These are phyloP conservation scores for Penicillium sp. DNA, from an alignment of 2,329 filamentous ascomycete species.

Conservation along the genomic window DNA sequence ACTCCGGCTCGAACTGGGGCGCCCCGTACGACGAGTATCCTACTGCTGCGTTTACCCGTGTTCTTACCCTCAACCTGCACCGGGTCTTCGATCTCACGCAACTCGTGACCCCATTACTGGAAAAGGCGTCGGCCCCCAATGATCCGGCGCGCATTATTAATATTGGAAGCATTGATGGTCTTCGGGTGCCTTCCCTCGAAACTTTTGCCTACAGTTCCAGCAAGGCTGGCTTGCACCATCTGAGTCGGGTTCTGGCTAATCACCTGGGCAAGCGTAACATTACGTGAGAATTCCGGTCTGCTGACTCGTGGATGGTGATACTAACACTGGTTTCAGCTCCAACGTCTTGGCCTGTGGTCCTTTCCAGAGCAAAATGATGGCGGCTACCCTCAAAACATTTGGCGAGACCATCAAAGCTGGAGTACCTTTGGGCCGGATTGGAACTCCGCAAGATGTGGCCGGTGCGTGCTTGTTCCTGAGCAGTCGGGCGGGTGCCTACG, in stretches of 20 bases:
- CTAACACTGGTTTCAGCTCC: constrained; percentile 31
- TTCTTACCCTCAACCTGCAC: constrained; percentile 52
- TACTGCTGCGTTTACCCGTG: constrained; percentile 53
- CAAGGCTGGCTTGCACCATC: constrained; percentile 50
- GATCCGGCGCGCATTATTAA: constrained; percentile 49
- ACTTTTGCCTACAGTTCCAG: constrained; percentile 51
- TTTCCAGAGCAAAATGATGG: constrained; percentile 52
- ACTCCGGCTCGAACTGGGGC: constrained; percentile 51
- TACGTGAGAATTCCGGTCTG: constrained; percentile 40
- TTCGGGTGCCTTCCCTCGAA: constrained; percentile 48
- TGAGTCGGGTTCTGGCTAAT: constrained; percentile 48
- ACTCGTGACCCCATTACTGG: constrained; percentile 45
- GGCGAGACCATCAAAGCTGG: constrained; percentile 47
- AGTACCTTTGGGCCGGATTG: constrained; percentile 63
- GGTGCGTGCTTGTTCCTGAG: constrained; percentile 65
- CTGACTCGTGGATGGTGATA: constrained; percentile 15
- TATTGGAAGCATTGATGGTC: constrained; percentile 51
- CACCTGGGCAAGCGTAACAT: constrained; percentile 50
- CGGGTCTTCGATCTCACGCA: constrained; percentile 47
- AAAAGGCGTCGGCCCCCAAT: constrained; percentile 42
- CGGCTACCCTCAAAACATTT: constrained; percentile 48
- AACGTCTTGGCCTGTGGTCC: constrained; percentile 69
- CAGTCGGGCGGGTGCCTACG: constrained; percentile 60
- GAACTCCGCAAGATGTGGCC: constrained; percentile 61
- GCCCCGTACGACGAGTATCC: constrained; percentile 55